phyloP scores from a whole-genome alignment of 2,329 filamentous ascomycete species.

The Leptographium galeiforme region DNA sequence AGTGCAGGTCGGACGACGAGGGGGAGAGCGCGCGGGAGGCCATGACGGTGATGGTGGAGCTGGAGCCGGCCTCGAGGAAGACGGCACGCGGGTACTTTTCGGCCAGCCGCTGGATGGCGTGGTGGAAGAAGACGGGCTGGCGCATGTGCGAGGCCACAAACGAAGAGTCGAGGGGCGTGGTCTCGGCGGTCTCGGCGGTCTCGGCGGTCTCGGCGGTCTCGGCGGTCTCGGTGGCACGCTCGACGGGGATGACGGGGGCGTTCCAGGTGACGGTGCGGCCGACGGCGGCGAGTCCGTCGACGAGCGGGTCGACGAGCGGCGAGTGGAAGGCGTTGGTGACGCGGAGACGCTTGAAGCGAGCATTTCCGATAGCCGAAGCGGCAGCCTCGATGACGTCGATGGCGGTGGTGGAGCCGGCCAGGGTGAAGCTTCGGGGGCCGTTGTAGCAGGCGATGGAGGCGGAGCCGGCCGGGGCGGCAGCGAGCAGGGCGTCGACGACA shows the following conservation, averaged over 20 bases:
- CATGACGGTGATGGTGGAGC: constrained; percentile 22
- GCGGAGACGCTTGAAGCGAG: constrained; percentile 24
- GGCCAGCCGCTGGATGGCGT: constrained; percentile 25
- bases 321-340: constrained; percentile 36
- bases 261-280: constrained; percentile 18
- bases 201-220: background rate
- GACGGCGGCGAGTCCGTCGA: constrained; percentile 14
- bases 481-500: constrained; percentile 8
- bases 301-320: constrained; percentile 22
- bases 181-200: constrained; percentile 6
- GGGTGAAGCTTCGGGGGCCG: constrained; percentile 25
- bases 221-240: constrained; percentile 13
- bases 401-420: constrained; percentile 23
- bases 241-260: constrained; percentile 19
- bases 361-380: background rate
- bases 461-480: background rate
- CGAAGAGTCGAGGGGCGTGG: background rate
- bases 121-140: constrained; percentile 28
- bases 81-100: constrained; percentile 13
- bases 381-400: constrained; percentile 17
- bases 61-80: constrained; percentile 29
- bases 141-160: constrained; percentile 25
- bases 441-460: constrained; percentile 33
- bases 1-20: constrained; percentile 5
- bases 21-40: constrained; percentile 14